These are phyloP conservation scores for Dillenia turbinata DNA, from an alignment of 164 flowering plant genomes.

Conservation along the genomic window DNA sequence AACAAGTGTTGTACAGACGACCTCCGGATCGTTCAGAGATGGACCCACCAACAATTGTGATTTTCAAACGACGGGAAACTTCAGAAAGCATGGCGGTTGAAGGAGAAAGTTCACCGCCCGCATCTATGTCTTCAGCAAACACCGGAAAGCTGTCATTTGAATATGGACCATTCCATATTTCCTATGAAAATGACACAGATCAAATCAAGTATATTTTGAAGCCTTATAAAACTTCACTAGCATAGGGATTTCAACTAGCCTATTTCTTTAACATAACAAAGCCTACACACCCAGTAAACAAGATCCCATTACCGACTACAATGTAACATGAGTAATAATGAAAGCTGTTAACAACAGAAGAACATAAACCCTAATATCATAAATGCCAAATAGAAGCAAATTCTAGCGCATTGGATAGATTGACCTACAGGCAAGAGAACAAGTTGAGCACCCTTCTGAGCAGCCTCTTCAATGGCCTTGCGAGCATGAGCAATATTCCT, in stretches of 20 bases:
- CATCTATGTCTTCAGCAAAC: conserved; percentile 93
- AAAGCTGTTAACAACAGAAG: neutral
- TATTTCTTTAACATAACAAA: no score
- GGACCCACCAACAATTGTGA: conserved; percentile 94
- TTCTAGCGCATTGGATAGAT: neutral
- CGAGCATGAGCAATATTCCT: conserved; percentile 86
- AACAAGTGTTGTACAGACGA: conserved; percentile 80
- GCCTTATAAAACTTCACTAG: neutral
- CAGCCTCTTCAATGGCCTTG: conserved; percentile 78
- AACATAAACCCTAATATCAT: neutral
- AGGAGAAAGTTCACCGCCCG: conserved; percentile 82
- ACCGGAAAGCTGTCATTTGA: conserved; percentile 94
- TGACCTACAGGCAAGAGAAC: conserved; percentile 82
- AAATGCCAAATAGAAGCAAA: neutral
- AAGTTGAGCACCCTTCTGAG: conserved; percentile 80
- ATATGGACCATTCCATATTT: conserved; percentile 98
- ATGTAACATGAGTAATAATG: no score
- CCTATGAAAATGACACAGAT: conserved; percentile 36
- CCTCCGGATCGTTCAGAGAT: conserved; percentile 83
- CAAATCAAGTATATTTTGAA: neutral
- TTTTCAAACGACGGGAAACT: conserved; percentile 48
- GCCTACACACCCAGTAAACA: no score
- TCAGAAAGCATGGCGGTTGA: conserved; percentile 91
- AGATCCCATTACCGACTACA: no score
- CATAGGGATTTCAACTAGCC: no score